These are phyloP conservation scores for Lanzia echinophila DNA, from an alignment of 2,329 filamentous ascomycete genomes.

Conservation along the genomic window DNA sequence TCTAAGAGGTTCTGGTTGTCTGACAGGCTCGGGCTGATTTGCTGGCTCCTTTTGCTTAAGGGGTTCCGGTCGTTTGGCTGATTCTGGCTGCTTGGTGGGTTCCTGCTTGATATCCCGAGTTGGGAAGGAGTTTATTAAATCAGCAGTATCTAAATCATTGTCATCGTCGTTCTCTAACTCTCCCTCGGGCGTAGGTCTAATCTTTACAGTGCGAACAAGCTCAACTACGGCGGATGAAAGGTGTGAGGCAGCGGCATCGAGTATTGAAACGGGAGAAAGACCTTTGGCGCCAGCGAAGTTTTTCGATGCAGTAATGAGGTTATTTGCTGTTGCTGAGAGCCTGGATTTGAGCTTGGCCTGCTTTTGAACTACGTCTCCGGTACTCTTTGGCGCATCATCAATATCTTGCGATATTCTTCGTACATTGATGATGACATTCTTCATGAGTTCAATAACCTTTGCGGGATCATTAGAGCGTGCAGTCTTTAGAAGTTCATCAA, in stretches of 20 bases:
- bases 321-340: conserved; percentile 91
- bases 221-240: conserved; percentile 81
- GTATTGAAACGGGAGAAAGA: conserved; percentile 82
- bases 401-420: conserved; percentile 81
- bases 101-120: conserved; percentile 36
- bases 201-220: conserved; percentile 75
- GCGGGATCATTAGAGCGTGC: conserved; percentile 69
- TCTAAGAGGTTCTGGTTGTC: background rate
- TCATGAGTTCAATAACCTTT: conserved; percentile 78
- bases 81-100: background rate
- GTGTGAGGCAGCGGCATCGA: conserved; percentile 91
- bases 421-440: conserved; percentile 73
- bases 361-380: conserved; percentile 46
- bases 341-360: conserved; percentile 68
- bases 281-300: conserved; percentile 80
- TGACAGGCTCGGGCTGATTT: background rate
- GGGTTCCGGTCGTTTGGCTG: background rate
- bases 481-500: conserved; percentile 79
- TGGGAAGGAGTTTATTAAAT: conserved; percentile 60
- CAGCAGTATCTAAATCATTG: conserved; percentile 57
- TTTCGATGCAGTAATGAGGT: conserved; percentile 88
- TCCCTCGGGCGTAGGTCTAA: conserved; percentile 65
- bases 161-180: conserved; percentile 77
- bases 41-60: background rate
- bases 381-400: conserved; percentile 48